phyloP scores from a whole-genome alignment of 2,329 filamentous ascomycete genomes.

The Zymoseptoria tritici region DNA sequence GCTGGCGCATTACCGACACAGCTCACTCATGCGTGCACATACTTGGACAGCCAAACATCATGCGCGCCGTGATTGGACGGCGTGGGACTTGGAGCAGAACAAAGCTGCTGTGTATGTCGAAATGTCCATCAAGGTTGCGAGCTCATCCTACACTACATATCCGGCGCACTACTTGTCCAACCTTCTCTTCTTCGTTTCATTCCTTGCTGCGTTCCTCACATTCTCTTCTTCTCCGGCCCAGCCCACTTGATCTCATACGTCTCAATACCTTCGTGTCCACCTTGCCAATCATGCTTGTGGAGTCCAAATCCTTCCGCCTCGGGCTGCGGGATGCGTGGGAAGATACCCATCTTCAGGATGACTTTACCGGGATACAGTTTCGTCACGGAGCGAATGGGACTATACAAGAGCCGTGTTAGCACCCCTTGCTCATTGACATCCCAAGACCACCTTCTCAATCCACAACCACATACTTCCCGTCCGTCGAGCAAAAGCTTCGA shows the following conservation, averaged over 20 bases:
- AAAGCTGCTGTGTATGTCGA: not conserved
- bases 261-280: constrained; percentile 30
- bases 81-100: not conserved
- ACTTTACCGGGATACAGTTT: constrained; percentile 36
- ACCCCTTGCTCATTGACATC: not conserved
- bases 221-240: constrained; percentile 31
- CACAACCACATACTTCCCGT: constrained; percentile 36
- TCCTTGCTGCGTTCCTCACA: not conserved
- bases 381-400: constrained; percentile 42
- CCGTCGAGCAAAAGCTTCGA: constrained; percentile 40
- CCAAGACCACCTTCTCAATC: not conserved
- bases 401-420: constrained; percentile 18
- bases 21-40: not conserved
- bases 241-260: constrained; percentile 36
- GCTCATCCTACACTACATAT: not conserved
- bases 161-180: not conserved
- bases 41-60: not conserved
- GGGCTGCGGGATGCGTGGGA: constrained; percentile 41
- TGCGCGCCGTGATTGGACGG: not conserved
- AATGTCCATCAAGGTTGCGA: not conserved
- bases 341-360: constrained; percentile 46
- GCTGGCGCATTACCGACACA: not conserved
- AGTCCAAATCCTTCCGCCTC: constrained; percentile 40
- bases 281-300: constrained; percentile 41
- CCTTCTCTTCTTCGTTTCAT: not conserved